A percentile compares a stretch with the other conserved stretches of the same genome.
Evolutionary conservation across 768 basidiomycete species (phyloP).

Genomic region (Dacryopinax primogenitus): DNA sequence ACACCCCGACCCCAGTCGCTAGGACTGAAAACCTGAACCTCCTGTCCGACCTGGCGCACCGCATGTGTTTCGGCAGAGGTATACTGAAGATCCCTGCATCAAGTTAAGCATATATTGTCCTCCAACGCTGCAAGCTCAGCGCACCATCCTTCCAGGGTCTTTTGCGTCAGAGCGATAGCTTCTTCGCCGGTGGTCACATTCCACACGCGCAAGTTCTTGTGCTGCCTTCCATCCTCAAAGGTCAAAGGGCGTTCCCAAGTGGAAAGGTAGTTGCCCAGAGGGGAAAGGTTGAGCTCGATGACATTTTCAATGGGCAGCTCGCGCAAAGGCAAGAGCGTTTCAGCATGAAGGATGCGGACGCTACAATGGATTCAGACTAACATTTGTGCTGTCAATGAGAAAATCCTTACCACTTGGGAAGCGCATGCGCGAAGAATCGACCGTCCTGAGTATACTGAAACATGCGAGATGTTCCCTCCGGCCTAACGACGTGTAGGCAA

Average conservation of each 20-base stretch:
- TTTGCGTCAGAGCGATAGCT: constrained; percentile 76
- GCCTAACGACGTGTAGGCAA: constrained; percentile 31
- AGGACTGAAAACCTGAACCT: constrained; percentile 74
- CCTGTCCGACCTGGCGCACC: constrained; percentile 61
- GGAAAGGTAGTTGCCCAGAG: constrained; percentile 81
- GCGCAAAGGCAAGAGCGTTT: constrained; percentile 41
- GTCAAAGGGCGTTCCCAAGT: constrained; percentile 94
- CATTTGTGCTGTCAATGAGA: constrained; percentile 14
- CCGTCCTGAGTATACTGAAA: constrained; percentile 79
- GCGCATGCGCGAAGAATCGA: constrained; percentile 70
- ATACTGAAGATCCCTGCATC: constrained; percentile 56
- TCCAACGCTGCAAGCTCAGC: constrained; percentile 8
- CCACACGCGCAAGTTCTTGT: constrained; percentile 91
- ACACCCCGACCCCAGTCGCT: constrained; percentile 68
- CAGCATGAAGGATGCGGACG: constrained; percentile 64
- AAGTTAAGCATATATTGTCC: constrained; percentile 23
- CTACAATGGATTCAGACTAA: constrained; percentile 24
- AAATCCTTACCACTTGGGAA: constrained; percentile 62
- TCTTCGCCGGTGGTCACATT: constrained; percentile 75
- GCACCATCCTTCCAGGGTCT: constrained; percentile 75
- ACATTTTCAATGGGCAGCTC: constrained; percentile 64
- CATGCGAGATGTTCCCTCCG: constrained; percentile 60
- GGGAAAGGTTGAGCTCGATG: constrained; percentile 82
- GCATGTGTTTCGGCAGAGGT: constrained; percentile 82
- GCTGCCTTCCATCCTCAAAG: constrained; percentile 76